Evolutionary conservation across 176 grass and related monocot species (phyloP).

Genomic region (Dendrocalamus sinicus): DNA sequence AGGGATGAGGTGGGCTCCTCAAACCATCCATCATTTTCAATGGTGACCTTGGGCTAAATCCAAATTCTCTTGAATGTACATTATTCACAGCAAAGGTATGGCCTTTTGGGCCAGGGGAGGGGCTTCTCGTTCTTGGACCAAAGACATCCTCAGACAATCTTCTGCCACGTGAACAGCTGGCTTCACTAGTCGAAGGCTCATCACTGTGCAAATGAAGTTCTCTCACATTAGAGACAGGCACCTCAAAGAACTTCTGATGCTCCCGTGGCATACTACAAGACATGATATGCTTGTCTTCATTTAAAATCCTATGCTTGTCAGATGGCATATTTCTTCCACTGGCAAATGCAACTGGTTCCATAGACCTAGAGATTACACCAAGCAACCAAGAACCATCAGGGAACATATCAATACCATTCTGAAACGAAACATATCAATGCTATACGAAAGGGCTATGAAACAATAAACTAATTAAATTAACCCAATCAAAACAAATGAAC

Average conservation of each 20-base stretch:
- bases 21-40: conserved; percentile 60
- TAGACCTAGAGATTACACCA: conserved; percentile 47
- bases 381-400: conserved; percentile 31
- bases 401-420: conserved; percentile 17
- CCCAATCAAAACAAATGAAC: conserved; percentile 24
- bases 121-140: conserved; percentile 58
- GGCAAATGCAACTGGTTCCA: conserved; percentile 49
- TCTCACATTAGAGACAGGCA: conserved; percentile 47
- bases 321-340: conserved; percentile 52
- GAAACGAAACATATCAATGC: conserved; percentile 29
- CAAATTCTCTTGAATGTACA: conserved; percentile 57
- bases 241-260: conserved; percentile 51
- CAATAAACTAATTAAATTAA: conserved; percentile 11
- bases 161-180: conserved; percentile 47
- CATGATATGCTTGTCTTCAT: conserved; percentile 59
- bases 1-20: conserved; percentile 72
- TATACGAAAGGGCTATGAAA: background rate
- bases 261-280: conserved; percentile 54
- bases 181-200: conserved; percentile 56
- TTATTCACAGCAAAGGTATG: conserved; percentile 50
- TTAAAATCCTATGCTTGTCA: conserved; percentile 42
- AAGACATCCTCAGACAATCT: conserved; percentile 64
- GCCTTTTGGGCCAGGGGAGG: conserved; percentile 51
- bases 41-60: conserved; percentile 60
- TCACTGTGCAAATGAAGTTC: conserved; percentile 51